A percentile compares a stretch with the other conserved stretches of the same genome.
phyloP scores from a whole-genome alignment of 331 rosid species.

The Acacia concinna region DNA sequence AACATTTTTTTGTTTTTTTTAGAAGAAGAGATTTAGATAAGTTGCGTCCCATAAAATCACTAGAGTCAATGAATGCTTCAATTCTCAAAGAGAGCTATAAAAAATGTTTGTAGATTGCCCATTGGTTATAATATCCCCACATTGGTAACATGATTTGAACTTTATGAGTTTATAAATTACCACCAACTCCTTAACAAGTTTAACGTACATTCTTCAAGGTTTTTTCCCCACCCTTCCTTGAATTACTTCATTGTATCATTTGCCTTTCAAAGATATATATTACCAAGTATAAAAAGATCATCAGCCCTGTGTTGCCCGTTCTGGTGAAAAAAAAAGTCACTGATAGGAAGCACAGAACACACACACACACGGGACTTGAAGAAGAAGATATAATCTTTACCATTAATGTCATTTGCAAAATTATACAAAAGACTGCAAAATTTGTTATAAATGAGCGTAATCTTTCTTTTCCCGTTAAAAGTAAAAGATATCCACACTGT shows the following conservation, averaged over 20 bases:
- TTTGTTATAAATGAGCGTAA: neutral
- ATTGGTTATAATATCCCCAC: too few relatives aligned
- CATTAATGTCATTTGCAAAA: neutral
- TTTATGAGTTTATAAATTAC: too few relatives aligned
- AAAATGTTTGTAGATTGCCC: too few relatives aligned
- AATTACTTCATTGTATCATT: neutral
- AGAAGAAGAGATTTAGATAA: too few relatives aligned
- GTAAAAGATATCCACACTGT: neutral
- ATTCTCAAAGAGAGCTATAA: too few relatives aligned
- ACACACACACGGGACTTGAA: too few relatives aligned
- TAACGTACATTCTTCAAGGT: neutral
- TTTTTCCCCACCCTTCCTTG: neutral
- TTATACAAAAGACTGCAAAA: neutral
- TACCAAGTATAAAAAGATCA: neutral
- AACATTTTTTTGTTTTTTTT: too few relatives aligned
- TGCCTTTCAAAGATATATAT: neutral
- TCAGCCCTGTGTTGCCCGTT: neutral
- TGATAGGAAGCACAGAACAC: neutral
- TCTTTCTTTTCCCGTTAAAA: neutral
- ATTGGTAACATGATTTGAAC: too few relatives aligned
- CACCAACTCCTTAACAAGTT: too few relatives aligned
- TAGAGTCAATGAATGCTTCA: too few relatives aligned
- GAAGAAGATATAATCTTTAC: neutral
- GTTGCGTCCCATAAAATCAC: too few relatives aligned
- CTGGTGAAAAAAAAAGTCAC: neutral